These are phyloP conservation scores for Puccinia novopanici DNA, from an alignment of 1,284 basidiomycete species.

Conservation along the genomic window DNA sequence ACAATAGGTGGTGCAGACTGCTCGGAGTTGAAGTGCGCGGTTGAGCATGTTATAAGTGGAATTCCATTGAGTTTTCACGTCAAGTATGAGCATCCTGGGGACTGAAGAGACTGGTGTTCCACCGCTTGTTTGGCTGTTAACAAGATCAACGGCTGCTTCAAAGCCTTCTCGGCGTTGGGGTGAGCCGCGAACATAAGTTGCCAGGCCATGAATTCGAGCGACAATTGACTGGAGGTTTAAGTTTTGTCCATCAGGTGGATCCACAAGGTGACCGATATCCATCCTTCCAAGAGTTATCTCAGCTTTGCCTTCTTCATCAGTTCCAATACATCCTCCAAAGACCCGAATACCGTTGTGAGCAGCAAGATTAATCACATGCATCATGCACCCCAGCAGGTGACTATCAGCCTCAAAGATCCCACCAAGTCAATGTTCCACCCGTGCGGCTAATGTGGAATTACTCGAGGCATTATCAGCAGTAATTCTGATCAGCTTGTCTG, in stretches of 20 bases:
- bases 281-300: no score
- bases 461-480: not conserved
- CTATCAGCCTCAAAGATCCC: not conserved
- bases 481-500: not conserved
- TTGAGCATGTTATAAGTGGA: no score
- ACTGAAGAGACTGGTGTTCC: not conserved
- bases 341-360: not conserved
- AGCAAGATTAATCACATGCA: constrained; percentile 4
- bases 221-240: not conserved
- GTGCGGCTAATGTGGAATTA: not conserved
- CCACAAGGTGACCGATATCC: not conserved
- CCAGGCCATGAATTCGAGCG: not conserved
- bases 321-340: not conserved
- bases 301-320: no score
- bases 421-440: not conserved
- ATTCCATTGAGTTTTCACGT: no score
- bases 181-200: not conserved
- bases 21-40: not conserved
- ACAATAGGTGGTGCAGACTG: not conserved
- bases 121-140: no score
- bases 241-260: not conserved
- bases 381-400: not conserved
- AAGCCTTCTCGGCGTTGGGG: constrained; percentile 11
- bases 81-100: no score
- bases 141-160: not conserved